Percentiles rank a stretch among this genome's conserved stretches.
phyloP scores from a whole-genome alignment of 257 asterid genomes.

The Solanum pimpinellifolium region DNA sequence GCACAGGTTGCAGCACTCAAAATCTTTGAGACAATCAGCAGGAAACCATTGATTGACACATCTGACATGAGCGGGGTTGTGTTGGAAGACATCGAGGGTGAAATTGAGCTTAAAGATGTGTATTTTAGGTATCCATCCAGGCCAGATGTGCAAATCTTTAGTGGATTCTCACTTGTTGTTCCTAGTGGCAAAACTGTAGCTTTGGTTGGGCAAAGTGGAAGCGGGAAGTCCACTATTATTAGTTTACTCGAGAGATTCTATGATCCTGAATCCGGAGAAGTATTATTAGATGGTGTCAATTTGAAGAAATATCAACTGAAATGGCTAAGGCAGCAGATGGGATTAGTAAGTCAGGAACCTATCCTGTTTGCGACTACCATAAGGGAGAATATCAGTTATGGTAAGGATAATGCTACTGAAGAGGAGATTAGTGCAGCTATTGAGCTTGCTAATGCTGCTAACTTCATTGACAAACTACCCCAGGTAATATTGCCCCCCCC shows the following conservation, averaged over 20 bases:
- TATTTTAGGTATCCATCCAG: conserved; percentile 22
- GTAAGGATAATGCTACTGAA: conserved; percentile 12
- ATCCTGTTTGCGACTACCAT: conserved; percentile 15
- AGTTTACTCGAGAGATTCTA: conserved; percentile 19
- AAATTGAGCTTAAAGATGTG: conserved; percentile 18
- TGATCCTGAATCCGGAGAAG: conserved; percentile 21
- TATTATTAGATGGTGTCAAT: conserved; percentile 16
- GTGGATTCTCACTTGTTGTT: conserved; percentile 16
- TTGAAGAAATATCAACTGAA: conserved; percentile 10
- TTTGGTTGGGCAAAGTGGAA: conserved; percentile 22
- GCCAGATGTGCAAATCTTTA: conserved; percentile 13
- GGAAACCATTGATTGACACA: conserved; percentile 8
- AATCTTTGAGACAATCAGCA: conserved; percentile 1
- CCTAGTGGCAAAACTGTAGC: conserved; percentile 14
- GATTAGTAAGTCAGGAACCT: conserved; percentile 28
- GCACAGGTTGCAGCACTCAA: conserved; percentile 12
- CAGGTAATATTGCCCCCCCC: background rate
- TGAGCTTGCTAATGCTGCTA: conserved; percentile 13
- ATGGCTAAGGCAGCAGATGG: conserved; percentile 20
- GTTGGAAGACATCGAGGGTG: conserved; percentile 17
- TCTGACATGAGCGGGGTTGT: conserved; percentile 1
- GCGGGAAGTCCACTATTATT: conserved; percentile 22
- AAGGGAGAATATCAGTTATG: conserved; percentile 17
- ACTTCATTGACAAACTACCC: conserved; percentile 14
- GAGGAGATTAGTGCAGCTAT: conserved; percentile 9